Conservation (phyloP, 257 asterid genomes). For the Handroanthus guayacan region DNA sequence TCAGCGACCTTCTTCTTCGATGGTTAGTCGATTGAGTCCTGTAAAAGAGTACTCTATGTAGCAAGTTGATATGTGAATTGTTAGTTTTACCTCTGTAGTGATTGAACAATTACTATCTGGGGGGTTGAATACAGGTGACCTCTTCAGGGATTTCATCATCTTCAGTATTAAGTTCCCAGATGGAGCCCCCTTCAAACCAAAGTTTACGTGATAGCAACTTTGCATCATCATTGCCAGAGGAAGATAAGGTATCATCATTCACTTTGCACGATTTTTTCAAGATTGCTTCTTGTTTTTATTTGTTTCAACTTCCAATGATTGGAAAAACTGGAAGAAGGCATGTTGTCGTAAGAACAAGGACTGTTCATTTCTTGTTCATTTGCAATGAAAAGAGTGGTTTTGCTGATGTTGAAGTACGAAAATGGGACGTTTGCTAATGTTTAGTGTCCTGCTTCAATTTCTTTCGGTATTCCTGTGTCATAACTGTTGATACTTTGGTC, state of each 20-base stretch:
- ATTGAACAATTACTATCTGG: background rate
- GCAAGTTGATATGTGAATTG: background rate
- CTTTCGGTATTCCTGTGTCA: background rate
- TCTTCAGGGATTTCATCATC: conserved; percentile 60
- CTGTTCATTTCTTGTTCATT: background rate
- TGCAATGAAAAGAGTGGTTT: background rate
- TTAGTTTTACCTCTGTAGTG: background rate
- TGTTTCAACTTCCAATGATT: background rate
- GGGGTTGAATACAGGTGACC: conserved; percentile 50
- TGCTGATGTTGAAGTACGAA: background rate
- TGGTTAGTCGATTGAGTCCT: conserved; percentile 45
- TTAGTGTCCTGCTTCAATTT: background rate
- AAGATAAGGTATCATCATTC: conserved; percentile 56
- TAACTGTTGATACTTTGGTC: background rate
- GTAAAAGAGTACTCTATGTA: background rate
- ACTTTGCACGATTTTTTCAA: background rate
- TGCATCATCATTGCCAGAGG: conserved; percentile 57
- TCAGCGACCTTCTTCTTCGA: conserved; percentile 54
- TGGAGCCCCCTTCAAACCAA: conserved; percentile 97
- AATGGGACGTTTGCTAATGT: background rate
- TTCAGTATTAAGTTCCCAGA: conserved; percentile 49
- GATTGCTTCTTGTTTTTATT: background rate
- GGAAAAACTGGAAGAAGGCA: background rate
- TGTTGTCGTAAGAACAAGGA: background rate
- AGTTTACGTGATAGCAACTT: conserved; percentile 48